A percentile compares a stretch with the other conserved stretches of the same genome.
Evolutionary conservation across 306 rosid genomes (phyloP).

Genomic region (Gleditsia sinensis): DNA sequence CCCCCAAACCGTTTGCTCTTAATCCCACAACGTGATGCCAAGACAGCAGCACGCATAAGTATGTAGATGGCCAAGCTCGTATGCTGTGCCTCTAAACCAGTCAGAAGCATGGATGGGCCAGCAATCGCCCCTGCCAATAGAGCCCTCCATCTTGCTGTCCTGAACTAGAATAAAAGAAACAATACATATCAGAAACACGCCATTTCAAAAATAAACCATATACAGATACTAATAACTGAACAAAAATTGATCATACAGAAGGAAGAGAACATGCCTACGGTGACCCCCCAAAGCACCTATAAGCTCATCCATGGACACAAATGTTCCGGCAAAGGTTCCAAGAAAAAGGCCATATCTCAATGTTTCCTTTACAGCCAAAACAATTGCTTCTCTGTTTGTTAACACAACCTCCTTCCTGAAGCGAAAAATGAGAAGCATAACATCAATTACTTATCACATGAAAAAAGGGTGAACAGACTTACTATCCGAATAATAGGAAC

Average conservation of each 20-base stretch:
- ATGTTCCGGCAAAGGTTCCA: constrained; percentile 90
- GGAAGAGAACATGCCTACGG: constrained; percentile 75
- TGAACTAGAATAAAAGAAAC: constrained; percentile 53
- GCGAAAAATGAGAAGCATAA: not conserved
- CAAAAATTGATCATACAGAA: constrained; percentile 15
- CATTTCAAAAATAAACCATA: constrained; percentile 6
- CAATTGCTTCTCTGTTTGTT: constrained; percentile 71
- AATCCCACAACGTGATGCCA: constrained; percentile 93
- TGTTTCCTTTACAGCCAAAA: constrained; percentile 78
- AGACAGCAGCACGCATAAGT: constrained; percentile 90
- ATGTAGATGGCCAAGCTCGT: constrained; percentile 90
- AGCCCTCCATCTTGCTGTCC: constrained; percentile 97
- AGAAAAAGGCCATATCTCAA: constrained; percentile 91
- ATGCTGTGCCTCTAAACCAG: constrained; percentile 84
- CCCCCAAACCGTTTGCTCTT: constrained; percentile 86
- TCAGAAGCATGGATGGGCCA: constrained; percentile 90
- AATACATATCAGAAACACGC: constrained; percentile 36
- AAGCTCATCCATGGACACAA: constrained; percentile 82
- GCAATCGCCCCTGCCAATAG: constrained; percentile 91
- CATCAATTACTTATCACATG: not conserved
- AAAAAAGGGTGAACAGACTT: not conserved
- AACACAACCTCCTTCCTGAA: constrained; percentile 60
- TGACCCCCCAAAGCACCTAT: constrained; percentile 77
- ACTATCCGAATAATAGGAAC: not conserved
- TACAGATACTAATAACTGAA: not conserved